Evolutionary conservation across 2,329 filamentous ascomycete species (phyloP), one percentile per base, ranked within the genome.

Genomic region (Dactylella cylindrospora): DNA sequence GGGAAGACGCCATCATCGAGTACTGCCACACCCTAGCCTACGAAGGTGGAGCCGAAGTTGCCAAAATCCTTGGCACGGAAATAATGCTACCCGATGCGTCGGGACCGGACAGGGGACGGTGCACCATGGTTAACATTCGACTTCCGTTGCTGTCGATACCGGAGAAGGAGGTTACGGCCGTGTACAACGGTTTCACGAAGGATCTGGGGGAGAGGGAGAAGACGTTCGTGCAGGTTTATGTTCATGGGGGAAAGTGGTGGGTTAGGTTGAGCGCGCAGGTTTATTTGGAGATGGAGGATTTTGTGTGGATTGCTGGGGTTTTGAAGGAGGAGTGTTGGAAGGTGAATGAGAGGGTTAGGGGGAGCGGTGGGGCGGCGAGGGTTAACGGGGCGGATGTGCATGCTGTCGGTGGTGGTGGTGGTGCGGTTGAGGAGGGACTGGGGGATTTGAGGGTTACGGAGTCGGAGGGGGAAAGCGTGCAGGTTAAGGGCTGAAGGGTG

Each of bases 251-350:
- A 0, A 77, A 77, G 47, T 80, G 84, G 71, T 95, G 86, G 86
- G 76, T 79, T 0, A 76, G 91, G 41, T 69, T 95, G 40, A 90
- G 86, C 70, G 88, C 81, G 10, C 90, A 95, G 76, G 79, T 93
- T 0, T 97, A 93, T 71, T 73, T 96, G n/a, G 88, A 88, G 20
- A 71, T 84, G 66, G 77, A 77, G 9, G 90, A 96, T 72, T 95
- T 93, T 70, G 80, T 85, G 70, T 87, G 81, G 80, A 67, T 86
- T 3, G 83, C 79, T 68, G 75, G 75, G 33, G 73, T 77, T 66
- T 78, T 79, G 25, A 74, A 73, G 35, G 73, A 72, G 39, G 76
- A 75, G 3, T 77, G 78, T 20, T 55, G 46, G 15, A 39, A 35
- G 9, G 31, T 45, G 7, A 51, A 44, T 26, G 59, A 64, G 35